Conservation (phyloP, 169 alveolate species). For the Cystoisospora suis region DNA sequence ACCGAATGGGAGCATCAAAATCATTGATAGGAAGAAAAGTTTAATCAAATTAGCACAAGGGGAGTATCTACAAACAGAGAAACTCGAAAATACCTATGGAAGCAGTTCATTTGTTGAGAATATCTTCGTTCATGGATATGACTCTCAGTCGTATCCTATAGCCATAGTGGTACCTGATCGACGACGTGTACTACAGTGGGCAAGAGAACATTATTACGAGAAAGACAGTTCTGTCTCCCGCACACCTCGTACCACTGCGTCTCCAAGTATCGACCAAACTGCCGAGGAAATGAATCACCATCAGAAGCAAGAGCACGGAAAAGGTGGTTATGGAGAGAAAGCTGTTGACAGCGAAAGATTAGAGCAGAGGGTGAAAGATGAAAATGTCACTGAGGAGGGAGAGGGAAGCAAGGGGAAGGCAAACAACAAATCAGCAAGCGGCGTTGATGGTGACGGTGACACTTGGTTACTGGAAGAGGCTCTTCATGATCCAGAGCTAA, state of each 20-base stretch:
- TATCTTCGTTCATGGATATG: constrained; percentile 88
- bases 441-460: not conserved
- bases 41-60: constrained; percentile 93
- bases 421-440: not conserved
- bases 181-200: constrained; percentile 44
- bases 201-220: not conserved
- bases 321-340: not conserved
- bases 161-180: constrained; percentile 60
- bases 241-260: not conserved
- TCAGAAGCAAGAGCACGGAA: not conserved
- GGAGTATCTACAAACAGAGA: constrained; percentile 96
- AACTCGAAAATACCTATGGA: constrained; percentile 80
- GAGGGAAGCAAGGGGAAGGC: not conserved
- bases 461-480: not conserved
- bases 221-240: not conserved
- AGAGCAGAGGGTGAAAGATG: not conserved
- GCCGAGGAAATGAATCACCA: not conserved
- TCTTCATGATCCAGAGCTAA: not conserved
- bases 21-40: constrained; percentile 94
- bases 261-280: not conserved
- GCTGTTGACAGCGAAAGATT: not conserved
- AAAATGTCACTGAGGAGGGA: not conserved
- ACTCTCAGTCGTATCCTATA: constrained; percentile 55
- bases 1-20: constrained; percentile 73
- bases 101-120: constrained; percentile 81